Evolutionary conservation across 345 rosid genomes (phyloP), one percentile per base, ranked within the genome.

Genomic region (Kernera saxatilis): DNA sequence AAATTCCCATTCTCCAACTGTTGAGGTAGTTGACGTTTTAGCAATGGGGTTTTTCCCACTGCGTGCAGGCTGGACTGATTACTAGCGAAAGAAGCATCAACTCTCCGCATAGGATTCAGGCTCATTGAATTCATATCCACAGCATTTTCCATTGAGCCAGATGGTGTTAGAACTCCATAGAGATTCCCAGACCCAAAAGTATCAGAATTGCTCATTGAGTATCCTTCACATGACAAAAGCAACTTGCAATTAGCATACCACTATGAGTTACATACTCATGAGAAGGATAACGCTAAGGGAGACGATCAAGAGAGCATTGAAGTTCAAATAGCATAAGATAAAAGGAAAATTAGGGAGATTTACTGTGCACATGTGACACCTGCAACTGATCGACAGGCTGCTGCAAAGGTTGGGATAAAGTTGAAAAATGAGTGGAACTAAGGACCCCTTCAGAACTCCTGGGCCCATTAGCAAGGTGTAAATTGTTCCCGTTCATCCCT

Each of bases 361-460:
- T 88, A 94, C 99, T 90, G 63, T 84, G 91, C 78, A 82, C 73
- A 17, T 80, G 55, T 61, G 87, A 80, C 50, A 78, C 83, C 79
- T 84, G 96, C 62, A 83, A 87, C 66, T 81, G 91, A 78, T 94
- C 90, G 64, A 85, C 82, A 48, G 84, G 88, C 77, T 84, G 96
- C 53, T 80, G 97, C 72, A 80, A 61, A 35, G 90, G 82, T 65
- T 91, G 91, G 17, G 93, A 77, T 2, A 89, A 82, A 74, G 77
- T 84, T 53, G 86, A 62, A 77, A 80, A 83, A 21, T 81, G 64
- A 6, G 86, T 78, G 49, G 78, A 59, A 30, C 76, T 46, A 49
- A 17, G 71, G 60, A 46, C 57, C 22, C 76, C 72, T 59, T 50
- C 44, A 50, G 77, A 65, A 12, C 40, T 35, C 56, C 33, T 77